phyloP scores from a whole-genome alignment of 2,329 filamentous ascomycete species.

The Fusarium burgessii region DNA sequence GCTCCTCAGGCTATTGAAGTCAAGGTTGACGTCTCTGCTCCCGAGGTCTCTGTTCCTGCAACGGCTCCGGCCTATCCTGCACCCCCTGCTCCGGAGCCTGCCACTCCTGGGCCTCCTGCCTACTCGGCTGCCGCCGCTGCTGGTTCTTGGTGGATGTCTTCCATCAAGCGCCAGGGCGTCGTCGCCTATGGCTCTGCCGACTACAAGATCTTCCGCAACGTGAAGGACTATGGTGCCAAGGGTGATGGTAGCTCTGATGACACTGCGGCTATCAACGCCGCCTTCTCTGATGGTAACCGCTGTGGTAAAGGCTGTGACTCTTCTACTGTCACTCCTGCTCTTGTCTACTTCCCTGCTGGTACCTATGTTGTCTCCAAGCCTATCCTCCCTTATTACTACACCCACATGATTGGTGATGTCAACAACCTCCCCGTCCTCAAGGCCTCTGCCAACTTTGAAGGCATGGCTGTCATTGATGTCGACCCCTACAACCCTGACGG shows the following conservation, averaged over 20 bases:
- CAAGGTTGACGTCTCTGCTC: slow-evolving; percentile 15
- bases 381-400: slow-evolving; percentile 90
- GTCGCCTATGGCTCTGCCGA: slow-evolving; percentile 68
- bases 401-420: slow-evolving; percentile 89
- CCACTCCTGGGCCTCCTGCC: background rate
- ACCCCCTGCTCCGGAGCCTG: slow-evolving; percentile 4
- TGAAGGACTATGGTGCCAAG: slow-evolving; percentile 79
- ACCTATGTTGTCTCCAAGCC: slow-evolving; percentile 85
- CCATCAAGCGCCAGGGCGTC: slow-evolving; percentile 75
- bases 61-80: background rate
- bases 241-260: slow-evolving; percentile 81
- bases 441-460: slow-evolving; percentile 76
- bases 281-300: slow-evolving; percentile 80
- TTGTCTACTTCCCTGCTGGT: slow-evolving; percentile 92
- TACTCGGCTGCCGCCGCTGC: slow-evolving; percentile 33
- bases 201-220: slow-evolving; percentile 83
- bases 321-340: slow-evolving; percentile 81
- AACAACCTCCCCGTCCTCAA: slow-evolving; percentile 79
- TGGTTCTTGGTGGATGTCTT: slow-evolving; percentile 76
- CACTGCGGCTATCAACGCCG: slow-evolving; percentile 87
- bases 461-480: slow-evolving; percentile 90
- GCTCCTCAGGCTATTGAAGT: slow-evolving; percentile 42
- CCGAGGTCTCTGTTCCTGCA: slow-evolving; percentile 11
- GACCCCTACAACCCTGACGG: slow-evolving; percentile 82
- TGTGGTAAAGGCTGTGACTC: slow-evolving; percentile 88